Evolutionary conservation across 2,329 filamentous ascomycete genomes (phyloP).

Genomic region (Chlorencoelia australis): DNA sequence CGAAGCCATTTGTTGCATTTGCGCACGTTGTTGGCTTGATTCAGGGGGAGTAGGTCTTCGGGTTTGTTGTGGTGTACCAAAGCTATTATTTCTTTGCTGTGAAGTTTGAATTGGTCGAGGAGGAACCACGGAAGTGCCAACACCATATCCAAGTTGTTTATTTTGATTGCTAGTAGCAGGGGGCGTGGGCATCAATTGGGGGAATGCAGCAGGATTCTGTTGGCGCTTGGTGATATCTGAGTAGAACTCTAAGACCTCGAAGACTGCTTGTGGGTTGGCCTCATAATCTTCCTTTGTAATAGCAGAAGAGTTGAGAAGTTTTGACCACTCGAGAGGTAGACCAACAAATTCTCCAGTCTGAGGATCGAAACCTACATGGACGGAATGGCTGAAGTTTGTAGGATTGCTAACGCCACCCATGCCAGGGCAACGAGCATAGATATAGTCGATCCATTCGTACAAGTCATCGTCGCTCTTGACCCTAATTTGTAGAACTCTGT

Average conservation of each 20-base stretch:
- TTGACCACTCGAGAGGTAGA: slow-evolving; percentile 92
- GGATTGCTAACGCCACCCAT: slow-evolving; percentile 98
- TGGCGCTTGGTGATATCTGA: slow-evolving; percentile 70
- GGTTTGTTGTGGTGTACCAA: slow-evolving; percentile 23
- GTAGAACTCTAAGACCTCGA: slow-evolving; percentile 78
- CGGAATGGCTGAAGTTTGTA: slow-evolving; percentile 93
- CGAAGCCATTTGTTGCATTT: slow-evolving; percentile 46
- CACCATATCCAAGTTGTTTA: slow-evolving; percentile 53
- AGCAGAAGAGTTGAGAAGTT: slow-evolving; percentile 87
- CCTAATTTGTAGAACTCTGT: slow-evolving; percentile 79
- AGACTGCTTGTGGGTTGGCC: slow-evolving; percentile 81
- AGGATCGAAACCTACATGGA: slow-evolving; percentile 95
- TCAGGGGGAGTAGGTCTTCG: slow-evolving; percentile 37
- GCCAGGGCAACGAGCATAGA: slow-evolving; percentile 90
- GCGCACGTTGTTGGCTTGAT: slow-evolving; percentile 39
- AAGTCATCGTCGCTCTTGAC: slow-evolving; percentile 94
- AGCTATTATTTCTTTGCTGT: slow-evolving; percentile 35
- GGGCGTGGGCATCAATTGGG: slow-evolving; percentile 59
- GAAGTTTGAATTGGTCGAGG: slow-evolving; percentile 52
- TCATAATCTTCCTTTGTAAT: slow-evolving; percentile 99
- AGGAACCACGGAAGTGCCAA: slow-evolving; percentile 50
- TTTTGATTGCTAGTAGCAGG: slow-evolving; percentile 42
- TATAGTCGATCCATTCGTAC: slow-evolving; percentile 98
- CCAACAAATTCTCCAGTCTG: slow-evolving; percentile 92
- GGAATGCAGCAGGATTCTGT: slow-evolving; percentile 59